Percentiles rank a stretch among this genome's conserved stretches.
phyloP scores from a whole-genome alignment of 148 eudicot species.

The Pouteria glomerata region DNA sequence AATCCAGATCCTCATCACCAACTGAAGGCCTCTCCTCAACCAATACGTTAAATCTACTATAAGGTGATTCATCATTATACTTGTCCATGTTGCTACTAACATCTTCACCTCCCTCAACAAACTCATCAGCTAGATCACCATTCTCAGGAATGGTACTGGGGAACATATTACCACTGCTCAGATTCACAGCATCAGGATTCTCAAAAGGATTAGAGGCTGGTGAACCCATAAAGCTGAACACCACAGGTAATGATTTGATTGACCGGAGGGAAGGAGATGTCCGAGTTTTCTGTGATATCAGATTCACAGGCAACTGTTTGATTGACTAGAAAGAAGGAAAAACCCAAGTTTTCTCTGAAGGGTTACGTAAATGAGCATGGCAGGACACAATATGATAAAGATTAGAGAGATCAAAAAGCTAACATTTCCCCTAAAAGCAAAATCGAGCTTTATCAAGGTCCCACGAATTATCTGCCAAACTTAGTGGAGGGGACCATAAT shows the following conservation, averaged over 20 bases:
- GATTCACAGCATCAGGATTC: constrained; percentile 16
- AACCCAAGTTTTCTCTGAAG: constrained; percentile 27
- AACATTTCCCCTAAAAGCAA: constrained; percentile 29
- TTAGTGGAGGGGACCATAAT: constrained; percentile 44
- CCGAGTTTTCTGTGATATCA: constrained; percentile 32
- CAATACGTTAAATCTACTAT: constrained; percentile 26
- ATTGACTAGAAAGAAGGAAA: no score
- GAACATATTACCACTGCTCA: background rate
- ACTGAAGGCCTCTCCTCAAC: constrained; percentile 18
- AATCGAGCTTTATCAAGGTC: constrained; percentile 36
- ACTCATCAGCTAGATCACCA: constrained; percentile 25
- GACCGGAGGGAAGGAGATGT: constrained; percentile 45
- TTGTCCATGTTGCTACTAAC: constrained; percentile 26
- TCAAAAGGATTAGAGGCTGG: constrained; percentile 15
- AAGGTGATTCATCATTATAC: constrained; percentile 57
- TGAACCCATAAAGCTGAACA: constrained; percentile 47
- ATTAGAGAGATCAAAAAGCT: no score
- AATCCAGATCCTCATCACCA: constrained; percentile 31
- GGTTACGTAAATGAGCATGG: no score
- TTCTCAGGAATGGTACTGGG: constrained; percentile 16
- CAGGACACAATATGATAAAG: constrained; percentile 46
- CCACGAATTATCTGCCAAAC: constrained; percentile 36
- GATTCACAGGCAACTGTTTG: no score
- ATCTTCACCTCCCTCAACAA: constrained; percentile 9
- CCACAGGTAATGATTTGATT: constrained; percentile 74